Evolutionary conservation across 2,329 filamentous ascomycete species (phyloP).

Genomic region (Nemania abortiva): DNA sequence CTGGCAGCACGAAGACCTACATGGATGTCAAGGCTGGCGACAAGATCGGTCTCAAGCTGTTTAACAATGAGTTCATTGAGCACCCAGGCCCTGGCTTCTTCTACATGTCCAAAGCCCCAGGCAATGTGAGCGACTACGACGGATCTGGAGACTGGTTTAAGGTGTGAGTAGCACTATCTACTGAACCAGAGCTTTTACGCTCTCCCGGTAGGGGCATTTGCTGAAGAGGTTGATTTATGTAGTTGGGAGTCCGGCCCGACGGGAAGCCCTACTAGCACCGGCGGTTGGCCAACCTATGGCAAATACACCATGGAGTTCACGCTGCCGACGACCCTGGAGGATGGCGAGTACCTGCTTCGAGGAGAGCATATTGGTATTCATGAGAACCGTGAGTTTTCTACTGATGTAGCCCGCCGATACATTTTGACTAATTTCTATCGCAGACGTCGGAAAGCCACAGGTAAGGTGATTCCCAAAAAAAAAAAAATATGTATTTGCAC

Average conservation of each 20-base stretch:
- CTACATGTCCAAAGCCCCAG: slow-evolving; percentile 60
- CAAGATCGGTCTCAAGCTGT: slow-evolving; percentile 63
- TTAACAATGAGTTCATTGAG: slow-evolving; percentile 63
- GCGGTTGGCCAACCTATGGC: slow-evolving; percentile 53
- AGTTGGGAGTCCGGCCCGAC: slow-evolving; percentile 50
- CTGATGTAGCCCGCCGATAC: neutral
- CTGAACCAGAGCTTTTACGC: neutral
- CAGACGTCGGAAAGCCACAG: slow-evolving; percentile 49
- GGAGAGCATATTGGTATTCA: slow-evolving; percentile 63
- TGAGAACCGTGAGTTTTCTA: slow-evolving; percentile 46
- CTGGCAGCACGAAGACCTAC: slow-evolving; percentile 57
- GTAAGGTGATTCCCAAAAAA: slow-evolving; percentile 42
- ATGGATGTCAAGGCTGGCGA: slow-evolving; percentile 59
- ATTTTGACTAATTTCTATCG: slow-evolving; percentile 26
- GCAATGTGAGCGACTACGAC: slow-evolving; percentile 58
- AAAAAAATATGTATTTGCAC: neutral
- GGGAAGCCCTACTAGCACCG: slow-evolving; percentile 45
- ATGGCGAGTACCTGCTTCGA: slow-evolving; percentile 60
- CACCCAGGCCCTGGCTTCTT: slow-evolving; percentile 58
- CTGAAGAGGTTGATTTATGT: slow-evolving; percentile 1
- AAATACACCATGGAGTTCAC: slow-evolving; percentile 58
- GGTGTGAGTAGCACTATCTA: slow-evolving; percentile 47
- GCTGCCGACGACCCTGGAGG: slow-evolving; percentile 55
- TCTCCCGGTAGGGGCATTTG: neutral
- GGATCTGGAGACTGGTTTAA: slow-evolving; percentile 59